Evolutionary conservation across 2,329 filamentous ascomycete species (phyloP).

Genomic region (Chaetomiaceae sp.): DNA sequence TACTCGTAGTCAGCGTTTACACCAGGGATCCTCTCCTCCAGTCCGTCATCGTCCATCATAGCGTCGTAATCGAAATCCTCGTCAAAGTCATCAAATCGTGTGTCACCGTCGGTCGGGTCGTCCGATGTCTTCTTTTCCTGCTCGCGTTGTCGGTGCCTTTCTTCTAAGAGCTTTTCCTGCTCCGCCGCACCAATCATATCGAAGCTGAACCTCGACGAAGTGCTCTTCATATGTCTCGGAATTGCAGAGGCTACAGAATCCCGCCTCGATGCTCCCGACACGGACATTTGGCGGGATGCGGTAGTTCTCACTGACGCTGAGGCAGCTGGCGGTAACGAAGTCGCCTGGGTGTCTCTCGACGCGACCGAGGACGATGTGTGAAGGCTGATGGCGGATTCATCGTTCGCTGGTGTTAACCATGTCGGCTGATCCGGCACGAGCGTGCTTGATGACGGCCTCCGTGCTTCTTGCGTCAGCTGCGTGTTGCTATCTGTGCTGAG

Average conservation of each 20-base stretch:
- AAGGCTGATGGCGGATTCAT: constrained; percentile 29
- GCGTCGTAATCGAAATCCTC: constrained; percentile 61
- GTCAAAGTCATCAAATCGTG: constrained; percentile 58
- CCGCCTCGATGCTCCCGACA: constrained; percentile 45
- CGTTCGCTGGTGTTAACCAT: constrained; percentile 39
- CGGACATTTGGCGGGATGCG: constrained; percentile 50
- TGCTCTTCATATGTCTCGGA: constrained; percentile 67
- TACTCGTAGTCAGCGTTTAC: constrained; percentile 39
- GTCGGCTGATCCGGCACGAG: constrained; percentile 10
- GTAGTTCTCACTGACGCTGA: constrained; percentile 37
- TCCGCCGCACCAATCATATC: constrained; percentile 69
- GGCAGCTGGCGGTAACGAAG: constrained; percentile 20
- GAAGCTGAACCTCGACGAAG: constrained; percentile 76
- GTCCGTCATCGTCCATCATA: constrained; percentile 60
- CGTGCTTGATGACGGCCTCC: background rate
- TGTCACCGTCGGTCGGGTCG: constrained; percentile 42
- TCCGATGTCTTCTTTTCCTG: constrained; percentile 52
- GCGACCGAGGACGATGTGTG: constrained; percentile 32
- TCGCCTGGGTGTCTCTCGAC: constrained; percentile 29
- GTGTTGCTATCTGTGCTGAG: too few relatives aligned
- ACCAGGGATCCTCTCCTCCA: constrained; percentile 64
- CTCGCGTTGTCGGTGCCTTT: constrained; percentile 64
- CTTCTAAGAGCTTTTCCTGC: constrained; percentile 66
- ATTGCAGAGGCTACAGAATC: constrained; percentile 44
- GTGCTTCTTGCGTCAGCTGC: background rate